phyloP scores from a whole-genome alignment of 495 filamentous ascomycete species.

The Paragyromitra xinjiangensis region DNA sequence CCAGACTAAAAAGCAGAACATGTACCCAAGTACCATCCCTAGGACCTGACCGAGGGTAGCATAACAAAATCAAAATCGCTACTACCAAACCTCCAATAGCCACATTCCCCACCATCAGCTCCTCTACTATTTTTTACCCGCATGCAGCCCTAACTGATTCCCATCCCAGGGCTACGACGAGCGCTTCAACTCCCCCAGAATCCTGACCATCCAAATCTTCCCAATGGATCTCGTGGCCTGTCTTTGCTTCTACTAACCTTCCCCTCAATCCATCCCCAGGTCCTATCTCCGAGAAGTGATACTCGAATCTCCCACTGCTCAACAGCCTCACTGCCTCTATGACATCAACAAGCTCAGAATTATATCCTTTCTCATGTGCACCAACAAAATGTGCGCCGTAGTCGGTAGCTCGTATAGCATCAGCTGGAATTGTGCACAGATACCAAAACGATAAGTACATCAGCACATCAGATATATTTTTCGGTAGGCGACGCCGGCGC shows the following conservation, averaged over 20 bases:
- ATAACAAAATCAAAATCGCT: background rate
- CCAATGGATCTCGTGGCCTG: conserved; percentile 8
- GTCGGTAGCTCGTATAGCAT: conserved; percentile 20
- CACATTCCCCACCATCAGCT: background rate
- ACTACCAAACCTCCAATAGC: background rate
- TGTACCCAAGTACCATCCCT: too few species aligned
- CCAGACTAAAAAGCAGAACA: too few species aligned
- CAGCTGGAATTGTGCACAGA: conserved; percentile 27
- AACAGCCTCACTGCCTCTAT: conserved; percentile 44
- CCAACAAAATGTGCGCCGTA: conserved; percentile 51
- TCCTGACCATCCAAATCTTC: background rate
- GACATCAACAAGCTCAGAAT: conserved; percentile 39
- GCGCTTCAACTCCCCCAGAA: conserved; percentile 20
- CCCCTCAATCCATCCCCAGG: background rate
- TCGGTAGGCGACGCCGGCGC: background rate
- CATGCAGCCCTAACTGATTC: background rate
- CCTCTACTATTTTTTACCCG: background rate
- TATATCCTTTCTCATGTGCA: conserved; percentile 45
- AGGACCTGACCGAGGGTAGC: background rate
- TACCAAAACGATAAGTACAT: conserved; percentile 49
- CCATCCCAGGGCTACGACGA: conserved; percentile 37
- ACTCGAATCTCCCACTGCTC: conserved; percentile 38
- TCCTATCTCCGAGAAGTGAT: background rate
- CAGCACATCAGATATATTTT: background rate
- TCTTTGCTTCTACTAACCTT: conserved; percentile 1